Percentiles rank a stretch among this genome's conserved stretches.
phyloP scores from a whole-genome alignment of 495 filamentous ascomycete species.

The Neurospora sp. region DNA sequence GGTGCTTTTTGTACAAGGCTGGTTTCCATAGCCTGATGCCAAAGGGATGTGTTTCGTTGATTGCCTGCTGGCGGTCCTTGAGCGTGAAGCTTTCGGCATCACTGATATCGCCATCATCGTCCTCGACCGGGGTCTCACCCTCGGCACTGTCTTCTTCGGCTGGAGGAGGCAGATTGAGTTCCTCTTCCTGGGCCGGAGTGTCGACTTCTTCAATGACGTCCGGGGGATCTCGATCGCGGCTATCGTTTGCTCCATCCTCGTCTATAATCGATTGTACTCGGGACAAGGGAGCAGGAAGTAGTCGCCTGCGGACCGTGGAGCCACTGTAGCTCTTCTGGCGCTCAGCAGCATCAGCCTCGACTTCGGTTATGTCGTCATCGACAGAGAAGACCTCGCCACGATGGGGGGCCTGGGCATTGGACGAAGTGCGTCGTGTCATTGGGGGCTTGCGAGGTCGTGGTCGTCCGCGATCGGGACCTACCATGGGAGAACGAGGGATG shows the following conservation, averaged over 20 bases:
- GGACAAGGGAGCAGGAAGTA: constrained; percentile 48
- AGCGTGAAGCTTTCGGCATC: constrained; percentile 76
- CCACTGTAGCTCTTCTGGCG: constrained; percentile 35
- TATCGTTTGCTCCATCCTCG: constrained; percentile 38
- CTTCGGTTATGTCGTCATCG: constrained; percentile 80
- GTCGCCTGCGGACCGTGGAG: constrained; percentile 66
- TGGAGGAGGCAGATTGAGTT: constrained; percentile 7
- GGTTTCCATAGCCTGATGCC: constrained; percentile 99
- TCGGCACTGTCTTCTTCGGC: constrained; percentile 17
- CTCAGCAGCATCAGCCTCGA: constrained; percentile 48
- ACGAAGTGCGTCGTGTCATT: constrained; percentile 61
- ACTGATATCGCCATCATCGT: constrained; percentile 53
- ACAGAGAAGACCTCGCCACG: constrained; percentile 85
- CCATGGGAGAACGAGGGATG: constrained; percentile 39
- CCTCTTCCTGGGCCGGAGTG: constrained; percentile 15
- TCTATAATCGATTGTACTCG: constrained; percentile 43
- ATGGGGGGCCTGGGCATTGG: constrained; percentile 62
- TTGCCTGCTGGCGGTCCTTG: constrained; percentile 93
- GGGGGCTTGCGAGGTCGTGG: constrained; percentile 58
- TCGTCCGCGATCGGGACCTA: constrained; percentile 47
- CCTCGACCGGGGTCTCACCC: constrained; percentile 38
- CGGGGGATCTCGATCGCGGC: constrained; percentile 16
- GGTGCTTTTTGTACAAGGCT: constrained; percentile 92
- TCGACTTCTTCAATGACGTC: constrained; percentile 16
- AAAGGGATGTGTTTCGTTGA: constrained; percentile 98